Evolutionary conservation across 2,329 filamentous ascomycete genomes (phyloP).

Genomic region (Phoma sp.): DNA sequence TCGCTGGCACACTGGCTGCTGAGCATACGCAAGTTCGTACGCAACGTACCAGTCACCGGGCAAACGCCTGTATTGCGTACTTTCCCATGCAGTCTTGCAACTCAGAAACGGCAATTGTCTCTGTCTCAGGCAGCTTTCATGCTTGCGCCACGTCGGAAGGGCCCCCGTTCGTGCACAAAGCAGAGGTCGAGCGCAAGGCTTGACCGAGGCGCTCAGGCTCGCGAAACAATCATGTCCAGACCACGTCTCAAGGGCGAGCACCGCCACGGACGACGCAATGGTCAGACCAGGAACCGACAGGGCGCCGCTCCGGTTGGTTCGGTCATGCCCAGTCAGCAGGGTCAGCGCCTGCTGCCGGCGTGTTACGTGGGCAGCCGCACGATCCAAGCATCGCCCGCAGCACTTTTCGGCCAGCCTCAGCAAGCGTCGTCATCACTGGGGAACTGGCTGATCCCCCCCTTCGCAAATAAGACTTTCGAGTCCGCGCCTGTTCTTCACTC

Average conservation of each 20-base stretch:
- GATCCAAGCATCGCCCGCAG: constrained; percentile 10
- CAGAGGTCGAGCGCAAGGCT: not conserved
- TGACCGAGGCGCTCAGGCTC: not conserved
- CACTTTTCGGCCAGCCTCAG: not conserved
- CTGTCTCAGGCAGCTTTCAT: not conserved
- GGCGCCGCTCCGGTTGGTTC: not conserved
- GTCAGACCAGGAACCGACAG: not conserved
- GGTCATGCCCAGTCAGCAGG: not conserved
- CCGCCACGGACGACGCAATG: constrained; percentile 16
- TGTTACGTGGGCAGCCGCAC: constrained; percentile 11
- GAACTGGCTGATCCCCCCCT: constrained; percentile 5
- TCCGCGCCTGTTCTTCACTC: constrained; percentile 9
- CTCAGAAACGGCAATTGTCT: not conserved
- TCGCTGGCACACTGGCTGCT: not conserved
- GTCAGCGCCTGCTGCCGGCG: constrained; percentile 1
- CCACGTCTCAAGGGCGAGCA: constrained; percentile 13
- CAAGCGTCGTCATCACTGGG: constrained; percentile 19
- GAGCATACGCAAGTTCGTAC: constrained; percentile 11
- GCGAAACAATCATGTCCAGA: not conserved
- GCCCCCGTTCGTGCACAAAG: not conserved
- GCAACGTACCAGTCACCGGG: constrained; percentile 13
- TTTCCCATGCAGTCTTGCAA: not conserved
- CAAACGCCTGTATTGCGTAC: not conserved
- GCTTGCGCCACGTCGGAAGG: not conserved
- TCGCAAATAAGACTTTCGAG: constrained; percentile 12